These are phyloP conservation scores for Colletotrichum godetiae DNA, from an alignment of 2,329 filamentous ascomycete species.

Conservation along the genomic window DNA sequence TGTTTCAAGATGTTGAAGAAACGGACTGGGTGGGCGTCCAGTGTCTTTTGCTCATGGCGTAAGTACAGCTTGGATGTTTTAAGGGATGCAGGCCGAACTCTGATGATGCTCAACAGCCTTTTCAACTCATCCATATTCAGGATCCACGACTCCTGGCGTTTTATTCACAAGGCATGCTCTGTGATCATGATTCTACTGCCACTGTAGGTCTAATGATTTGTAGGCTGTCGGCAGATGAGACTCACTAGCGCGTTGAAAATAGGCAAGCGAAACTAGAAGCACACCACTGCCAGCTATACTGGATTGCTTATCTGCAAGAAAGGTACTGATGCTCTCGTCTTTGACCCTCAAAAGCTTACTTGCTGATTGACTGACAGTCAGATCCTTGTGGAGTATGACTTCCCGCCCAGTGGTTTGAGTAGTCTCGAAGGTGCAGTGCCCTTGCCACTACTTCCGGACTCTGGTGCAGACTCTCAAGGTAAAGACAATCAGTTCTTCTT, in stretches of 20 bases:
- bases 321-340: background rate
- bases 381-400: background rate
- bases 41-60: slow-evolving; percentile 29
- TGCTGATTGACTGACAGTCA: background rate
- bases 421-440: slow-evolving; percentile 6
- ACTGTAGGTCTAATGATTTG: background rate
- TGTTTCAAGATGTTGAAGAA: slow-evolving; percentile 8
- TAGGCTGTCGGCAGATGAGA: background rate
- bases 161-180: background rate
- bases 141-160: background rate
- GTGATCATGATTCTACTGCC: background rate
- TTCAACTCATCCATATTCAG: background rate
- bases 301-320: background rate
- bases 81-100: background rate
- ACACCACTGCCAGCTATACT: background rate
- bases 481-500: slow-evolving; percentile 22
- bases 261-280: background rate
- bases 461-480: background rate
- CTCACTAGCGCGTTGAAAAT: background rate
- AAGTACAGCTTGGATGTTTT: slow-evolving; percentile 22
- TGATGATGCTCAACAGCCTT: background rate
- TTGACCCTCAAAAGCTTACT: background rate
- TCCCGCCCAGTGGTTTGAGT: slow-evolving; percentile 2
- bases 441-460: slow-evolving; percentile 8
- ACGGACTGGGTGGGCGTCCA: slow-evolving; percentile 23